These are phyloP conservation scores for Periglandula ipomoeae DNA, from an alignment of 2,329 filamentous ascomycete genomes.

Conservation along the genomic window DNA sequence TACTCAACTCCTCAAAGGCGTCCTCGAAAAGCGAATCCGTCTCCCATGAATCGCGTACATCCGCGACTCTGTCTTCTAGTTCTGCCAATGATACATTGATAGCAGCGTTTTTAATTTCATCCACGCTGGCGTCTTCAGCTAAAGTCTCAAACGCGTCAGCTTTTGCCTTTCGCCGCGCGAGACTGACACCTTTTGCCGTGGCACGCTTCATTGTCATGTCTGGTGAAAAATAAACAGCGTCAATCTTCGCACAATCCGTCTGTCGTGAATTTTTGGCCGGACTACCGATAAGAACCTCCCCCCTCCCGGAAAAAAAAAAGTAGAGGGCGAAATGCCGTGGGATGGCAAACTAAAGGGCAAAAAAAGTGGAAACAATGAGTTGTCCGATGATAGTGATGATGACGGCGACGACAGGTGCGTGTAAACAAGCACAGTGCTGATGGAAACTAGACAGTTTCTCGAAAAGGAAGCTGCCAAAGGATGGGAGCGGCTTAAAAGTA, in stretches of 20 bases:
- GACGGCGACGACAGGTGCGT: not conserved
- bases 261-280: not conserved
- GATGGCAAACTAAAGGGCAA: not conserved
- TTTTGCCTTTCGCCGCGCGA: slow-evolving; percentile 24
- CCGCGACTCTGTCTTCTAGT: slow-evolving; percentile 42
- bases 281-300: not conserved
- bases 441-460: not conserved
- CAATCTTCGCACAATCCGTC: not conserved
- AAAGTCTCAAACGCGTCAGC: slow-evolving; percentile 27
- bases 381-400: not conserved
- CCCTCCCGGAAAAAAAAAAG: not conserved
- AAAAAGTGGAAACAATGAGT: not conserved
- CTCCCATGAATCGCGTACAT: slow-evolving; percentile 50
- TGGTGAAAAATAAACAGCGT: no score
- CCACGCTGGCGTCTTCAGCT: slow-evolving; percentile 23
- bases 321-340: not conserved
- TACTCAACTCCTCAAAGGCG: slow-evolving; percentile 47
- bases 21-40: slow-evolving; percentile 57
- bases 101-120: slow-evolving; percentile 26
- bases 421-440: not conserved
- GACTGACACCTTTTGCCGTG: slow-evolving; percentile 19
- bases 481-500: slow-evolving; percentile 6
- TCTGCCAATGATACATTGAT: slow-evolving; percentile 31
- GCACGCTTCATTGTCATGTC: slow-evolving; percentile 13
- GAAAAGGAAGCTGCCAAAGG: not conserved